phyloP scores from a whole-genome alignment of 371 early-diverging fungal species.

The Actinomortierella wolfii region DNA sequence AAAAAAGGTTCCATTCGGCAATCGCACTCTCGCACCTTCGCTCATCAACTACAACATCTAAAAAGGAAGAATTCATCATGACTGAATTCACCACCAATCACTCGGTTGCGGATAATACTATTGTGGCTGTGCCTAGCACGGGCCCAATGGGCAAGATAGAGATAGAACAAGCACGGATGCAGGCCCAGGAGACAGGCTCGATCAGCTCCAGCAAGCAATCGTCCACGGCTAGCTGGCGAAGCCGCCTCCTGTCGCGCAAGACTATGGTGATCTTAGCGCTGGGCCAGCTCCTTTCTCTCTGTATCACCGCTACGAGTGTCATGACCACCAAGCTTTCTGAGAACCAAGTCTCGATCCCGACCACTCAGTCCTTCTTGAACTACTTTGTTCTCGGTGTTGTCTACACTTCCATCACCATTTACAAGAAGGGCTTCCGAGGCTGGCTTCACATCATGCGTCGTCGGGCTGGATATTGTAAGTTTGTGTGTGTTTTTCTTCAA shows the following conservation, averaged over 20 bases:
- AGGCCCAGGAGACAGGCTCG: too few species aligned
- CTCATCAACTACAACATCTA: too few species aligned
- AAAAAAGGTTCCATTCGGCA: too few species aligned
- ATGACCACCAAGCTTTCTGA: slow-evolving; percentile 60
- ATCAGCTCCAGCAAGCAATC: too few species aligned
- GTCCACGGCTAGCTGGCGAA: too few species aligned
- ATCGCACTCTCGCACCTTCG: too few species aligned
- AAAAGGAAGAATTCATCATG: too few species aligned
- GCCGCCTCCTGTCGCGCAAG: slow-evolving; percentile 10
- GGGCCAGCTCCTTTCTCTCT: slow-evolving; percentile 72
- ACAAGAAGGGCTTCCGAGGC: slow-evolving; percentile 56
- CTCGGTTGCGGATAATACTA: too few species aligned
- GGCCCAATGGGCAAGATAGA: too few species aligned
- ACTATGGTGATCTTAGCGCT: slow-evolving; percentile 49
- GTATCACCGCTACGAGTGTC: slow-evolving; percentile 72
- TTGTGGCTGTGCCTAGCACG: too few species aligned
- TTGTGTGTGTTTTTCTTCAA: neutral
- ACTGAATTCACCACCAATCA: too few species aligned
- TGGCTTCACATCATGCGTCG: slow-evolving; percentile 55
- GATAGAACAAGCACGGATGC: too few species aligned
- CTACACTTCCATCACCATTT: slow-evolving; percentile 63
- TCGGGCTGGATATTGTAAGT: slow-evolving; percentile 60
- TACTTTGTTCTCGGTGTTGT: slow-evolving; percentile 69
- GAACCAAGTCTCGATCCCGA: slow-evolving; percentile 63
- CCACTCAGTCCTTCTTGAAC: slow-evolving; percentile 70